These are phyloP conservation scores for Kodamaea laetipori DNA, from an alignment of 805 yeast species.

Conservation along the genomic window DNA sequence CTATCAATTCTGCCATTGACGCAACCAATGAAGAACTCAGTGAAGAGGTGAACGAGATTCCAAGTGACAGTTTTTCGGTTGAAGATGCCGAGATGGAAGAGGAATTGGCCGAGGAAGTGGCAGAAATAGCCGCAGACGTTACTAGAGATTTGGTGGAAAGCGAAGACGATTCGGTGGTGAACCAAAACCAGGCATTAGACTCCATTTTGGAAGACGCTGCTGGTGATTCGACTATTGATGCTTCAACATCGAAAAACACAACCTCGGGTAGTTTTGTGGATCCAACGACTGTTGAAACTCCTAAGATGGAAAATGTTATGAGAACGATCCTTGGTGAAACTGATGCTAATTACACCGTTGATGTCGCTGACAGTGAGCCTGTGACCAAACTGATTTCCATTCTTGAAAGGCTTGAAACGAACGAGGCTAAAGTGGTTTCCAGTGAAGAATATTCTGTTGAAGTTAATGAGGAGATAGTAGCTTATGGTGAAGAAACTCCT, in stretches of 20 bases:
- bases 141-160: slow-evolving; percentile 1
- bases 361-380: neutral
- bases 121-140: neutral
- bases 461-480: neutral
- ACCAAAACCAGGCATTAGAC: slow-evolving; percentile 1
- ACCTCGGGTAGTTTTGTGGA: neutral
- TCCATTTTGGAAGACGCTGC: slow-evolving; percentile 1
- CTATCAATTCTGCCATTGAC: neutral
- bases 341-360: slow-evolving; percentile 2
- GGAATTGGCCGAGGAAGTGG: neutral
- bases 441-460: neutral
- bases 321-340: slow-evolving; percentile 4
- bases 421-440: neutral
- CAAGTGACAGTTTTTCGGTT: neutral
- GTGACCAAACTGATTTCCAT: neutral
- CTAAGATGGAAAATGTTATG: slow-evolving; percentile 1
- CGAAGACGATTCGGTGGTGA: neutral
- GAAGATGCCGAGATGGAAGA: neutral
- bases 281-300: slow-evolving; percentile 1
- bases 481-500: too few species aligned
- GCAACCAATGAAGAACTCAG: neutral
- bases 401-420: neutral
- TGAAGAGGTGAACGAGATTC: neutral
- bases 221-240: slow-evolving; percentile 3
- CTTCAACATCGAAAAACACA: slow-evolving; percentile 2